phyloP scores from a whole-genome alignment of 331 rosid genomes.

The Rosa hybrid region DNA sequence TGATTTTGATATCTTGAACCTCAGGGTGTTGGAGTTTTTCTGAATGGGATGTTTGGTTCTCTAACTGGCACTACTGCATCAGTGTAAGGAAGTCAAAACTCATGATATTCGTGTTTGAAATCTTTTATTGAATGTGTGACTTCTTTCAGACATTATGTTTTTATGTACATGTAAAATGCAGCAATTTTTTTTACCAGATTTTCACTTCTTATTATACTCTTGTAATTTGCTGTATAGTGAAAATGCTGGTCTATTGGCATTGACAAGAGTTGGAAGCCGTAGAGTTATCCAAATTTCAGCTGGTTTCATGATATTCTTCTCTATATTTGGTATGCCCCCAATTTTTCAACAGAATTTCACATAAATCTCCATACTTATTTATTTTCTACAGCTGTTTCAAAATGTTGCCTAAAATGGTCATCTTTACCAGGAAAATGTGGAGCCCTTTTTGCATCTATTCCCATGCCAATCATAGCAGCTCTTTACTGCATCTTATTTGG shows the following conservation, averaged over 20 bases:
- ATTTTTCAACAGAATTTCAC: neutral
- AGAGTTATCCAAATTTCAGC: slow-evolving; percentile 81
- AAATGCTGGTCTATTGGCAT: slow-evolving; percentile 80
- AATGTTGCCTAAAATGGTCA: slow-evolving; percentile 1
- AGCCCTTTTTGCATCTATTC: slow-evolving; percentile 73
- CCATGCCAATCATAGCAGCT: slow-evolving; percentile 81
- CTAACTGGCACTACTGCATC: slow-evolving; percentile 66
- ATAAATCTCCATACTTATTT: neutral
- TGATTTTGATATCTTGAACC: neutral
- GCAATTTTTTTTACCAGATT: neutral
- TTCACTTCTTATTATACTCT: neutral
- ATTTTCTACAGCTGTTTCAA: slow-evolving; percentile 9
- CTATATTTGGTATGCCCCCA: slow-evolving; percentile 57
- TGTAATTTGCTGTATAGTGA: slow-evolving; percentile 45
- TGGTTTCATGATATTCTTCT: slow-evolving; percentile 79
- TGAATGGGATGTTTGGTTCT: slow-evolving; percentile 67
- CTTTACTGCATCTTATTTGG: slow-evolving; percentile 70
- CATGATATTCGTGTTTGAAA: neutral
- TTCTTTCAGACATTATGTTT: neutral
- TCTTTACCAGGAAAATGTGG: slow-evolving; percentile 69
- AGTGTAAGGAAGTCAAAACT: slow-evolving; percentile 46
- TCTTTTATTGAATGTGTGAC: neutral
- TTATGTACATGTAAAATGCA: neutral
- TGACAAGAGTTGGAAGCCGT: slow-evolving; percentile 77
- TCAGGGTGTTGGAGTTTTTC: slow-evolving; percentile 65